Percentiles rank a stretch among this genome's conserved stretches.
Conservation (phyloP, 129 eudicot genomes). For the Tanacetum coccineum region DNA sequence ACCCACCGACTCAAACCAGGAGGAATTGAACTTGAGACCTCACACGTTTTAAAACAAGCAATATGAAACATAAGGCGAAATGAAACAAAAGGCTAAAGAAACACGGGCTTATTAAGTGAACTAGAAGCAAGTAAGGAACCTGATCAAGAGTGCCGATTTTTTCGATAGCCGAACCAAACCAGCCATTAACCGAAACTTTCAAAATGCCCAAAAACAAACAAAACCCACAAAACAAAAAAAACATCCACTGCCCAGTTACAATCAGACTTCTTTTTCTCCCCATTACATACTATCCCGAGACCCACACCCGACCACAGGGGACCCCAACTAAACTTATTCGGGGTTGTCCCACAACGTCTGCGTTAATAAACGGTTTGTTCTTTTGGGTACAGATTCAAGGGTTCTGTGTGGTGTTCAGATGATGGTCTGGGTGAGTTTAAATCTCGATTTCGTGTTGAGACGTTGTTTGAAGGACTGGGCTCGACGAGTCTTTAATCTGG, state of each 20-base stretch:
- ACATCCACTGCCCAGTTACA: too few species aligned
- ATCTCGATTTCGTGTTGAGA: slow-evolving; percentile 71
- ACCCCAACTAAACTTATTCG: slow-evolving; percentile 33
- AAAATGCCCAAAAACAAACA: too few species aligned
- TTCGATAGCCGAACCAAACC: slow-evolving; percentile 75
- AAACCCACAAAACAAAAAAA: too few species aligned
- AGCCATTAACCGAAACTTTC: too few species aligned
- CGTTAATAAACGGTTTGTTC: slow-evolving; percentile 51
- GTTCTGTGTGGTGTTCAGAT: slow-evolving; percentile 34
- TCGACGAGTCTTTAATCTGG: slow-evolving; percentile 90
- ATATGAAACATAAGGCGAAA: too few species aligned
- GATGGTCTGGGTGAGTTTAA: slow-evolving; percentile 87
- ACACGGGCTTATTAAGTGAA: too few species aligned
- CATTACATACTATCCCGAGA: slow-evolving; percentile 20
- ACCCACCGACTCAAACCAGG: too few species aligned
- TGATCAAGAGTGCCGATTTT: slow-evolving; percentile 49
- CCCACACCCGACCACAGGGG: too few species aligned
- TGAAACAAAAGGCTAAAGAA: too few species aligned
- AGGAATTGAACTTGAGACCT: too few species aligned
- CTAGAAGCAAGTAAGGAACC: slow-evolving; percentile 44
- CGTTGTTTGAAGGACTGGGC: slow-evolving; percentile 76
- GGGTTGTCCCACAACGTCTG: slow-evolving; percentile 48
- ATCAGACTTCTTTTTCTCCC: slow-evolving; percentile 65
- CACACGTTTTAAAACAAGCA: too few species aligned
- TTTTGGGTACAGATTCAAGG: slow-evolving; percentile 41